A percentile compares a stretch with the other conserved stretches of the same genome.
These are phyloP conservation scores for Fusarium torulosum DNA, from an alignment of 2,329 filamentous ascomycete genomes.

Conservation along the genomic window DNA sequence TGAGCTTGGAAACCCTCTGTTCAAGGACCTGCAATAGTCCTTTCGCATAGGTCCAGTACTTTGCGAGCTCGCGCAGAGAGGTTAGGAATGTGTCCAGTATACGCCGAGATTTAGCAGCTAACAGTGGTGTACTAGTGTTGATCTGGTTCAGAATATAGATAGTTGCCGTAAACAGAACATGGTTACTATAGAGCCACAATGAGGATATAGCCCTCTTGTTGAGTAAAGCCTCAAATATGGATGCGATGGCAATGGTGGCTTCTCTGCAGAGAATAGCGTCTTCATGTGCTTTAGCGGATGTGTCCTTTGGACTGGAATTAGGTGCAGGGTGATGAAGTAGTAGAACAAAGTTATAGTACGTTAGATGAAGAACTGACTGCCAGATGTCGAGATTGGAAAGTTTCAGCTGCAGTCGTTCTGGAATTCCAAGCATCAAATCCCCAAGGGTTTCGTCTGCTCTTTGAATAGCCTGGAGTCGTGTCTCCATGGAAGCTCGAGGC, in stretches of 20 bases:
- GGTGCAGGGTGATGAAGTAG: conserved; percentile 11
- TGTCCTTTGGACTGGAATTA: background rate
- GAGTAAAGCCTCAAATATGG: conserved; percentile 9
- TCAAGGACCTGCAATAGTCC: conserved; percentile 5
- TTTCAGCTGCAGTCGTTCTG: background rate
- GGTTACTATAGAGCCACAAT: conserved; percentile 21
- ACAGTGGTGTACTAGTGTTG: background rate
- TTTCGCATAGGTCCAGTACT: conserved; percentile 18
- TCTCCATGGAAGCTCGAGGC: background rate
- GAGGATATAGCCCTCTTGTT: background rate
- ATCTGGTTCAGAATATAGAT: conserved; percentile 20
- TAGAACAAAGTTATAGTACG: conserved; percentile 9
- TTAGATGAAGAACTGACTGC: conserved; percentile 7
- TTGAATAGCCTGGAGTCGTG: background rate
- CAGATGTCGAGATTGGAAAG: conserved; percentile 2
- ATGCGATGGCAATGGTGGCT: conserved; percentile 6
- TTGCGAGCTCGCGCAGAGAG: background rate
- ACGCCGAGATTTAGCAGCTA: conserved; percentile 10
- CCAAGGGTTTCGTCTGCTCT: conserved; percentile 13
- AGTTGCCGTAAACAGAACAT: conserved; percentile 16
- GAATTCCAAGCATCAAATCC: background rate
- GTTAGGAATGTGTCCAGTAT: background rate
- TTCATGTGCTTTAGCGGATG: background rate
- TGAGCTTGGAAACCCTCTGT: conserved; percentile 2
- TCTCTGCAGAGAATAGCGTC: conserved; percentile 14